Percentiles rank a stretch among this genome's conserved stretches.
phyloP scores from a whole-genome alignment of 495 filamentous ascomycete species.

The Aspergillus asperescens region DNA sequence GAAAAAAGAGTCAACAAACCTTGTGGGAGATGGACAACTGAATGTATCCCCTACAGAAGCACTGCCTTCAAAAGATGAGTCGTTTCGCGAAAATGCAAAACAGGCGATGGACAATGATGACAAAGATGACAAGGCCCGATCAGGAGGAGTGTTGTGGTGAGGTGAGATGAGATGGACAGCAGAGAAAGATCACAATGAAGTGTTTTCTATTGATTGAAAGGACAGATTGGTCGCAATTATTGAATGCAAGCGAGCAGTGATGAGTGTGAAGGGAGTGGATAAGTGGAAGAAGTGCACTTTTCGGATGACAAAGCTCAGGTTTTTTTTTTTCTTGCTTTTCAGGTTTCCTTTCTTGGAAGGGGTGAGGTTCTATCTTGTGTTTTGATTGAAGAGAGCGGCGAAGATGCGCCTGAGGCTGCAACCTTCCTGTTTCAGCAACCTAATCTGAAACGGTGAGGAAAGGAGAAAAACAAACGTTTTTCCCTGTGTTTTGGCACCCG shows the following conservation, averaged over 20 bases:
- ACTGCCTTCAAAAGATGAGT: conserved; percentile 18
- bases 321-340: conserved; percentile 24
- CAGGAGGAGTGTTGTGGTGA: conserved; percentile 1
- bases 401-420: conserved; percentile 24
- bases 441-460: conserved; percentile 17
- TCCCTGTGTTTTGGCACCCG: conserved; percentile 15
- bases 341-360: conserved; percentile 15
- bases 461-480: conserved; percentile 14
- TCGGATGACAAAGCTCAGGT: conserved; percentile 11
- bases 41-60: conserved; percentile 86
- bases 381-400: conserved; percentile 25
- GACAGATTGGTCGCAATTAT: conserved; percentile 1
- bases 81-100: conserved; percentile 10
- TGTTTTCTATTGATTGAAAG: conserved; percentile 32
- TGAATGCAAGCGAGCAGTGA: conserved; percentile 15
- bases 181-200: conserved; percentile 44
- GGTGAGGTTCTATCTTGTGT: conserved; percentile 35
- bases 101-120: conserved; percentile 12
- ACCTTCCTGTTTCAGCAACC: conserved; percentile 31
- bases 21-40: conserved; percentile 92
- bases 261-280: conserved; percentile 21
- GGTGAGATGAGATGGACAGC: conserved; percentile 8
- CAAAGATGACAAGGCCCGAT: conserved; percentile 1
- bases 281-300: conserved; percentile 16
- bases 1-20: conserved; percentile 36